Evolutionary conservation across 306 rosid genomes (phyloP), one percentile per base, ranked within the genome.

Genomic region (Cicer bijugum): DNA sequence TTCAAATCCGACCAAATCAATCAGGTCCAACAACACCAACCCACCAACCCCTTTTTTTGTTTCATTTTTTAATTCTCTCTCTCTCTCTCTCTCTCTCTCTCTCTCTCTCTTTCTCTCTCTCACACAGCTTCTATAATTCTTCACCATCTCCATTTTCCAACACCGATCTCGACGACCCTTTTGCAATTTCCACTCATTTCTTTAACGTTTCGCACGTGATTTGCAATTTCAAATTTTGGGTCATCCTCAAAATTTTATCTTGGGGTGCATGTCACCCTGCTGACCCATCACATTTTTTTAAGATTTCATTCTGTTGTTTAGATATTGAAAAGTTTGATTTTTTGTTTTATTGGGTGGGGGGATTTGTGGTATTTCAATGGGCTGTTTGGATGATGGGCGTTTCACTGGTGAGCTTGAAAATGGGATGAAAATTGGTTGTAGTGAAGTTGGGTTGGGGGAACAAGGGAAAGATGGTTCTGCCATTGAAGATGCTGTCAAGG

Each of bases 401-500:
- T 79, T 82, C 79, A 48, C 20, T 78, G 79, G 74, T 59, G 96
- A 88, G 77, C 79, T 91, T 67, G 94, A 84, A 79, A 88, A 88
- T 73, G 96, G 83, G 69, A 81, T 75, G 65, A 82, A 74, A 4
- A 78, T 52, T 43, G 78, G 86, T 48, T 82, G 75, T 60, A 47
- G 28, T 62, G 87, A 80, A 60, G 59, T 78, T n/a, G 77, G 75
- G 75, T 11, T 67, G 75, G 6, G 88, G 79, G 69, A 83, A 82
- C 35, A 14, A 85, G 33, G 82, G 75, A n/a, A 85, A 74, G 81
- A 68, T 69, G 85, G 81, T 23, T 40, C 87, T 37, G 42, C 87
- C 48, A 91, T 94, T 69, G 85, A 84, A 77, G 90, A 89, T 86
- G 90, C 97, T 53, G 92, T 94, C 12, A 89, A 82, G 87, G 89